These are phyloP conservation scores for Jamesozyma jinghongensis DNA, from an alignment of 805 yeast genomes.

Conservation along the genomic window DNA sequence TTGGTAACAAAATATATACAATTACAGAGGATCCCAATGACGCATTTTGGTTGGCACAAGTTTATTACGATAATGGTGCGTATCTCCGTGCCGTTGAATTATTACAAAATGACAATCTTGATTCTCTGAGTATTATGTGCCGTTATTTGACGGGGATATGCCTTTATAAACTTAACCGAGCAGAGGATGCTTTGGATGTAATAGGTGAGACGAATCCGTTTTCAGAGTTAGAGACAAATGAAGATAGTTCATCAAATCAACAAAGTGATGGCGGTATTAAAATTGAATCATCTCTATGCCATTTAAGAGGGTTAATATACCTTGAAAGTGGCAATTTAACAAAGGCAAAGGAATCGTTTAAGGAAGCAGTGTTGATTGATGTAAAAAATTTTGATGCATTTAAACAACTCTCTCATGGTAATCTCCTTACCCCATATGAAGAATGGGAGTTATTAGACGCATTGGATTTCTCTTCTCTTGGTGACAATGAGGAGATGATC, in stretches of 20 bases:
- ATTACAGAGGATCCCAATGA: slow-evolving; percentile 83
- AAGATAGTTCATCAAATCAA: slow-evolving; percentile 5
- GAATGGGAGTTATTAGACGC: slow-evolving; percentile 71
- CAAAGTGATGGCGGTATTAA: slow-evolving; percentile 69
- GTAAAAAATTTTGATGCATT: slow-evolving; percentile 92
- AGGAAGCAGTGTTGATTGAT: slow-evolving; percentile 80
- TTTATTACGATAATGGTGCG: slow-evolving; percentile 64
- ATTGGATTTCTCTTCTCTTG: slow-evolving; percentile 52
- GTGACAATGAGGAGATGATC: slow-evolving; percentile 74
- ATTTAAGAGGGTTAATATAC: slow-evolving; percentile 72
- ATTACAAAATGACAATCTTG: slow-evolving; percentile 48
- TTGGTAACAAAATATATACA: slow-evolving; percentile 83
- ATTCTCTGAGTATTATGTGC: slow-evolving; percentile 55
- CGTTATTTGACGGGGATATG: slow-evolving; percentile 73
- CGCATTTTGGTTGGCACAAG: slow-evolving; percentile 95
- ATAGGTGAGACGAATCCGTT: slow-evolving; percentile 80
- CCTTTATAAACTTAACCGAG: slow-evolving; percentile 56
- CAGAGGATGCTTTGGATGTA: slow-evolving; percentile 84
- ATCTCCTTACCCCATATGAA: slow-evolving; percentile 71
- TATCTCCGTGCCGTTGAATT: slow-evolving; percentile 71
- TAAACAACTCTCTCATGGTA: slow-evolving; percentile 61
- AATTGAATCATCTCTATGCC: slow-evolving; percentile 80
- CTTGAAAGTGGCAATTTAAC: slow-evolving; percentile 78
- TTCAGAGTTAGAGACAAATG: slow-evolving; percentile 21
- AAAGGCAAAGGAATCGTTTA: slow-evolving; percentile 75